phyloP scores from a whole-genome alignment of 345 rosid species.

The Acer yangbiense region DNA sequence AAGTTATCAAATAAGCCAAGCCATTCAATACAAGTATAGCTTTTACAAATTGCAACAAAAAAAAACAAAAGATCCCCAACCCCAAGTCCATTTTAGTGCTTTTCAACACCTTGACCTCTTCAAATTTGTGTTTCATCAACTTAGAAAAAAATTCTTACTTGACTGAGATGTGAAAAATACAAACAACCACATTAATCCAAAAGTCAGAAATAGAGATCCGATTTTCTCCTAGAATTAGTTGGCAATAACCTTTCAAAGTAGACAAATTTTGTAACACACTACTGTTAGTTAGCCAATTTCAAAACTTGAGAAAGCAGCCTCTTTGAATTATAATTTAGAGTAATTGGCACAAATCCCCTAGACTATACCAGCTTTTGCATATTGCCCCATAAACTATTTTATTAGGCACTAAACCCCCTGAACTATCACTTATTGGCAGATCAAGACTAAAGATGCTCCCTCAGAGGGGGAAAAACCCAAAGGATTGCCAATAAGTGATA shows the following conservation, averaged over 20 bases:
- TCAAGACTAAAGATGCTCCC: too few species aligned
- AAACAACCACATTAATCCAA: background rate
- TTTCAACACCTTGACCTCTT: background rate
- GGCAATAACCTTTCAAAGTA: background rate
- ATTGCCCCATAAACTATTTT: too few species aligned
- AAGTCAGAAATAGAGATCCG: background rate
- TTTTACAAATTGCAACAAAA: background rate
- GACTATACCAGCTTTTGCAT: too few species aligned
- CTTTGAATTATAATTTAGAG: background rate
- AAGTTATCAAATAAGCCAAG: background rate
- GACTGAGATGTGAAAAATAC: background rate
- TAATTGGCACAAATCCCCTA: too few species aligned
- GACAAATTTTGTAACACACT: background rate
- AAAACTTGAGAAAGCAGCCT: background rate
- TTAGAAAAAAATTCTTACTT: background rate
- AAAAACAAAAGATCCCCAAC: background rate
- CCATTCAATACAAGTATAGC: background rate
- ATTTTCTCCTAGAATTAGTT: background rate
- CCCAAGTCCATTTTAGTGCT: background rate
- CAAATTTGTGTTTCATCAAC: background rate
- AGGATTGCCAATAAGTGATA: too few species aligned
- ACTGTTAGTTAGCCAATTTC: background rate
- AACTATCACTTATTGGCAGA: too few species aligned
- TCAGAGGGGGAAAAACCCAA: too few species aligned
- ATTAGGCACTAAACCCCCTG: too few species aligned